Conservation (phyloP, 805 yeast genomes). For the Yamadazyma paraphyllophila region DNA sequence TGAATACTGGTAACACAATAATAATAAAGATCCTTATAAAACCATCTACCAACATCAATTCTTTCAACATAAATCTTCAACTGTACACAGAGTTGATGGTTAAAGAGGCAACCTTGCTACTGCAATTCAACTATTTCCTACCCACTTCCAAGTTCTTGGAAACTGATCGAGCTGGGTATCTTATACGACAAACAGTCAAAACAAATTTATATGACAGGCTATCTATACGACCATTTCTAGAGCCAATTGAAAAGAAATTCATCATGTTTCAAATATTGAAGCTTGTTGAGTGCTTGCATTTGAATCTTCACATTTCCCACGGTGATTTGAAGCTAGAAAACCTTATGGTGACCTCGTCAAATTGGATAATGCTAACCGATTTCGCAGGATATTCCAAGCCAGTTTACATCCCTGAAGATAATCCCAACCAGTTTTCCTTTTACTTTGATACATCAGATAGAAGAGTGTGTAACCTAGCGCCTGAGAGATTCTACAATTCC, state of each 20-base stretch:
- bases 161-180: slow-evolving; percentile 88
- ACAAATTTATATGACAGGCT: slow-evolving; percentile 85
- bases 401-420: slow-evolving; percentile 80
- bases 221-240: slow-evolving; percentile 83
- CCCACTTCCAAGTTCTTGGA: slow-evolving; percentile 76
- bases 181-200: slow-evolving; percentile 77
- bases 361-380: slow-evolving; percentile 80
- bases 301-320: slow-evolving; percentile 55
- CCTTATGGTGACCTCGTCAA: slow-evolving; percentile 81
- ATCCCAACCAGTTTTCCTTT: slow-evolving; percentile 88
- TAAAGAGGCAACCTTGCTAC: slow-evolving; percentile 40
- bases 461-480: slow-evolving; percentile 88
- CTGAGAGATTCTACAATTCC: slow-evolving; percentile 70
- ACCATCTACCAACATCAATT: slow-evolving; percentile 24
- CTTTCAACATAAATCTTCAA: slow-evolving; percentile 23
- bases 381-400: slow-evolving; percentile 82
- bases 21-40: slow-evolving; percentile 78
- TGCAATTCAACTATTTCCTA: slow-evolving; percentile 56
- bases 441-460: slow-evolving; percentile 89
- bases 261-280: slow-evolving; percentile 73
- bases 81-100: slow-evolving; percentile 25
- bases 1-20: slow-evolving; percentile 63
- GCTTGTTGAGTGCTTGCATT: slow-evolving; percentile 65
- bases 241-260: slow-evolving; percentile 78
- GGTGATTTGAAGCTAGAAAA: slow-evolving; percentile 95